Evolutionary conservation across 495 filamentous ascomycete species (phyloP), one percentile per base, ranked within the genome.

Genomic region (Elasticomyces elasticus): DNA sequence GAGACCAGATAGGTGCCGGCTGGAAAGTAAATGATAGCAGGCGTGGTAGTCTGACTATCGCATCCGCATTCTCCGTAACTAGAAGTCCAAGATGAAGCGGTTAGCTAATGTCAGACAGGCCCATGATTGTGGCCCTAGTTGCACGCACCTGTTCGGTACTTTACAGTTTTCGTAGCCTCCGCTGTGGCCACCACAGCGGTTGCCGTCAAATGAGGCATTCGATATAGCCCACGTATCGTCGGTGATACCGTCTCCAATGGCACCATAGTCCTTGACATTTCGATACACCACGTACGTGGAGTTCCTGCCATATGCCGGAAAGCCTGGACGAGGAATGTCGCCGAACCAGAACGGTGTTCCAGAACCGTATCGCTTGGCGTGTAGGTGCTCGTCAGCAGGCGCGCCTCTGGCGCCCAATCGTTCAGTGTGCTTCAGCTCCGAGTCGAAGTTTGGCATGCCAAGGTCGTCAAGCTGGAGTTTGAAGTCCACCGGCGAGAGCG

Each of bases 191-290:
- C 81, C 86, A 63, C 90, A 95, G 19, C 90, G 87, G 51, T 76
- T 74, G 23, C 87, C 87, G 42, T 81, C 79, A 10, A 79, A 72
- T 56, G 95, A 87, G 27, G 90, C 90, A 54, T 74, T 69, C 71
- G 95, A 94, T 75, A 95, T 92, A n/a, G 89, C 88, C 17, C 66
- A 82, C 1, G 87, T 91, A 64, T 95, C 89, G 67, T 96, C 89
- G 4, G 84, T 87, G 0, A 74, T 67, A 24, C 89, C 89, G 53
- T 92, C 85, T 65, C 83, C 83, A 75, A 56, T 56, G 7, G 37
- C 56, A 13, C 49, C 58, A 48, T 63, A 62, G 59, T 94, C 89
- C 69, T 76, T 83, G 25, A 96, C 89, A 65, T 96, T 94, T 37
- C 90, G 85, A 68, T 81, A 95, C 20, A 95, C 75, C 64, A 88